Conservation (phyloP, 176 grass and related monocot genomes). For the Bromus sterilis region DNA sequence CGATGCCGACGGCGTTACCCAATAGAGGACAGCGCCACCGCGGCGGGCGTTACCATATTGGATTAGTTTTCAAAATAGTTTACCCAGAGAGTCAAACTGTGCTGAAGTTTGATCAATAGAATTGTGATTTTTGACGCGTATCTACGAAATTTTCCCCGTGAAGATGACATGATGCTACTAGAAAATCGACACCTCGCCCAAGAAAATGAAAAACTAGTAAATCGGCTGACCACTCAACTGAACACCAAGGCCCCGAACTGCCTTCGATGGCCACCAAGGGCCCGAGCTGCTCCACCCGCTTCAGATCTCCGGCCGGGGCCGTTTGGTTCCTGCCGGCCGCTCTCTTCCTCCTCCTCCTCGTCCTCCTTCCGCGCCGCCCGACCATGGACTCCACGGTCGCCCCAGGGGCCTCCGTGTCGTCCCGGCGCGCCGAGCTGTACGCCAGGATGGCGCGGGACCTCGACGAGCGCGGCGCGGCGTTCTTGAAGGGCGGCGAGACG, state of each 20-base stretch:
- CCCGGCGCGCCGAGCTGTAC: slow-evolving; percentile 61
- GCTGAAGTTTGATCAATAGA: no score
- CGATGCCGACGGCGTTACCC: no score
- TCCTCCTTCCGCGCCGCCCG: slow-evolving; percentile 27
- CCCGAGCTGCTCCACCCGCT: background rate
- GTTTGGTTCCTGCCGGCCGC: slow-evolving; percentile 50
- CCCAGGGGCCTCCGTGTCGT: slow-evolving; percentile 37
- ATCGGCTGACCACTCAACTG: background rate
- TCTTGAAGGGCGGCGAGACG: slow-evolving; percentile 78
- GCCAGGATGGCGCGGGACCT: slow-evolving; percentile 72
- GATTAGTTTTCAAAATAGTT: no score
- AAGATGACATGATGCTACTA: background rate
- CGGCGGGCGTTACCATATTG: no score
- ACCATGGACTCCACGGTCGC: slow-evolving; percentile 28
- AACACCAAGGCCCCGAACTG: background rate
- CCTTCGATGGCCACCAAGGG: slow-evolving; percentile 23
- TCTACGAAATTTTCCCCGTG: no score
- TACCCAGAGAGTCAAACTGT: no score
- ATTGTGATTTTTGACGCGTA: no score
- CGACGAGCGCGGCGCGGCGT: slow-evolving; percentile 60
- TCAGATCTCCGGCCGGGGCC: slow-evolving; percentile 44
- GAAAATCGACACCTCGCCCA: background rate
- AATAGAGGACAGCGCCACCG: no score
- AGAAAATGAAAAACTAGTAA: no score
- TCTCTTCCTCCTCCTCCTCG: slow-evolving; percentile 35